phyloP scores from a whole-genome alignment of 768 basidiomycete species.

The Pleurotus djamor region DNA sequence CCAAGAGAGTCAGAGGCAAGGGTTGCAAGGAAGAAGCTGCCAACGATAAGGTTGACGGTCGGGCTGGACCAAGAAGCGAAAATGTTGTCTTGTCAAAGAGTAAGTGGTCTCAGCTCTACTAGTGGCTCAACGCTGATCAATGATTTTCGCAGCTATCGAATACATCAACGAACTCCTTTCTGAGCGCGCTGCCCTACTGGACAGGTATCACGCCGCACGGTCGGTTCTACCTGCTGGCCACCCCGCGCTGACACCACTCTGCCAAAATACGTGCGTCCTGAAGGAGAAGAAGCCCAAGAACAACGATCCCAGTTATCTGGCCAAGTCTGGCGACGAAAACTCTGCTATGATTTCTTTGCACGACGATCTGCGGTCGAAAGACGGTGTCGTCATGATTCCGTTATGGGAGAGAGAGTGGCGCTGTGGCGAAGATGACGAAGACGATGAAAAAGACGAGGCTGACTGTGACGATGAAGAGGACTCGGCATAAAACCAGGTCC shows the following conservation, averaged over 20 bases:
- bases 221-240: constrained; percentile 57
- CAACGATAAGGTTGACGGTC: constrained; percentile 71
- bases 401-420: constrained; percentile 87
- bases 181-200: constrained; percentile 53
- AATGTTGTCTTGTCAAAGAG: constrained; percentile 88
- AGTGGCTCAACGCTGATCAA: no score
- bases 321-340: not conserved
- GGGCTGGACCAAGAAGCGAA: constrained; percentile 89
- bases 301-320: constrained; percentile 9
- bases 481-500: not conserved
- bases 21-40: constrained; percentile 40
- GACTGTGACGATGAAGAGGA: constrained; percentile 25
- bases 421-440: constrained; percentile 59
- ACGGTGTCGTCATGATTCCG: constrained; percentile 21
- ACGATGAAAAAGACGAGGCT: constrained; percentile 41
- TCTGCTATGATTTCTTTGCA: not conserved
- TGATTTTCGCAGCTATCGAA: constrained; percentile 67
- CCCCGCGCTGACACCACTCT: constrained; percentile 41
- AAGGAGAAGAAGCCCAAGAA: constrained; percentile 14
- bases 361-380: constrained; percentile 7
- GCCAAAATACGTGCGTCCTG: constrained; percentile 8
- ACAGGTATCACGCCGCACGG: constrained; percentile 61
- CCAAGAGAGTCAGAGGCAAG: constrained; percentile 44
- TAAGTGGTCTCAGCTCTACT: constrained; percentile 33
- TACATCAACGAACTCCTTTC: constrained; percentile 68